Conservation (phyloP, 75 land plant species). For the Picea glauca region DNA sequence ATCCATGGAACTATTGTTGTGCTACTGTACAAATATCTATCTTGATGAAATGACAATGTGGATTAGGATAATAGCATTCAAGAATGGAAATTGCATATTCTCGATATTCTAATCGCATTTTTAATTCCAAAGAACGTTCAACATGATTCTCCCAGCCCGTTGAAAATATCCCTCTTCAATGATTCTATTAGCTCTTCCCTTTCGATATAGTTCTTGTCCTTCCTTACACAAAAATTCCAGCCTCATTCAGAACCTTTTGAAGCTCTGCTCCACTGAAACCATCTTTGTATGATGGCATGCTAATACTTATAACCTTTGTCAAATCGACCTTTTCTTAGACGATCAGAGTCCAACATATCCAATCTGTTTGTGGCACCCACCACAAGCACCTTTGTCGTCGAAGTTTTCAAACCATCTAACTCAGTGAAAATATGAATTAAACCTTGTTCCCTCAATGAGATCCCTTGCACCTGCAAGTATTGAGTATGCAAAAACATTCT, state of each 20-base stretch:
- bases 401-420: too few species aligned
- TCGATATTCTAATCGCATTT: slow-evolving; percentile 76
- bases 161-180: slow-evolving; percentile 74
- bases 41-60: slow-evolving; percentile 67
- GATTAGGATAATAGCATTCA: slow-evolving; percentile 82
- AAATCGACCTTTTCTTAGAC: slow-evolving; percentile 95
- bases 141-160: slow-evolving; percentile 86
- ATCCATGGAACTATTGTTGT: too few species aligned
- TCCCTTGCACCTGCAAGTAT: too few species aligned
- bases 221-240: slow-evolving; percentile 89
- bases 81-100: slow-evolving; percentile 93
- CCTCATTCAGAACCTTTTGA: slow-evolving; percentile 94
- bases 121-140: slow-evolving; percentile 64
- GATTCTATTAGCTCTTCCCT: slow-evolving; percentile 81
- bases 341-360: slow-evolving; percentile 94
- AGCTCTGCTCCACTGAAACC: slow-evolving; percentile 96
- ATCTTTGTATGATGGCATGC: slow-evolving; percentile 77
- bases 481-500: too few species aligned
- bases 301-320: slow-evolving; percentile 86
- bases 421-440: too few species aligned
- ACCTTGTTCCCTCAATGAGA: slow-evolving; percentile 15
- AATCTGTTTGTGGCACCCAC: slow-evolving; percentile 96
- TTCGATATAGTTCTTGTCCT: slow-evolving; percentile 76
- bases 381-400: slow-evolving; percentile 41
- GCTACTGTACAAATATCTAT: slow-evolving; percentile 12